Evolutionary conservation across 2,329 filamentous ascomycete species (phyloP).

Genomic region (Microsporum canis): DNA sequence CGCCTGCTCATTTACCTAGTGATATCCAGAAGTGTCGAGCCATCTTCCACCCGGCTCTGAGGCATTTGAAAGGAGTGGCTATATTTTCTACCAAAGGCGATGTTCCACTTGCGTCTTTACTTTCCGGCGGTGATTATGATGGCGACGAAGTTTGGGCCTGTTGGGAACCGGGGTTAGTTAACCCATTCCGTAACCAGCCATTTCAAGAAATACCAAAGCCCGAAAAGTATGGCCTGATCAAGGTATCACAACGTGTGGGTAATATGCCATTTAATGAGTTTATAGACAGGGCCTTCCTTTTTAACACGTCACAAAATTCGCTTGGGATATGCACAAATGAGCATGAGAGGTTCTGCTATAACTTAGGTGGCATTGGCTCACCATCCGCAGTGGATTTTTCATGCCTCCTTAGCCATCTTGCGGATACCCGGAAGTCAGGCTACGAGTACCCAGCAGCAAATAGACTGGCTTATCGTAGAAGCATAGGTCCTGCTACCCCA

Average conservation of each 20-base stretch:
- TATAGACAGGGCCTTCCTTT: constrained; percentile 36
- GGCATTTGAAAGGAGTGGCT: constrained; percentile 46
- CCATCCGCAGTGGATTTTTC: constrained; percentile 28
- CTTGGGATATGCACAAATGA: constrained; percentile 44
- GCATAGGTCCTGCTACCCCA: constrained; percentile 17
- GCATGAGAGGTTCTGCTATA: constrained; percentile 43
- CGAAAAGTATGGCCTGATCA: constrained; percentile 39
- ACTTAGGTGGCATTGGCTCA: constrained; percentile 35
- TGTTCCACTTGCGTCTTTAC: constrained; percentile 45
- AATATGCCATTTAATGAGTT: constrained; percentile 31
- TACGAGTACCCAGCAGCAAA: constrained; percentile 30
- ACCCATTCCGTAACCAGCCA: constrained; percentile 43
- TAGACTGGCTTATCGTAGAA: constrained; percentile 29
- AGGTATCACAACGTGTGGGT: constrained; percentile 35
- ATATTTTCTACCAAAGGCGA: constrained; percentile 45
- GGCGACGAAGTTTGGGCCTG: constrained; percentile 51
- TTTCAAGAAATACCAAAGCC: constrained; percentile 26
- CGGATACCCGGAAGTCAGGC: constrained; percentile 37
- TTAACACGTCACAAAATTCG: constrained; percentile 36
- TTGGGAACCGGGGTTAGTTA: constrained; percentile 45
- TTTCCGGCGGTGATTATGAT: constrained; percentile 56
- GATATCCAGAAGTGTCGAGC: constrained; percentile 47
- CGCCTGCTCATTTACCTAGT: constrained; percentile 46
- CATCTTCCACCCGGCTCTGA: constrained; percentile 41
- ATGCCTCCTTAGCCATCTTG: constrained; percentile 35